Conservation (phyloP, 176 grass and related monocot genomes). For the Pontederia crassipes region DNA sequence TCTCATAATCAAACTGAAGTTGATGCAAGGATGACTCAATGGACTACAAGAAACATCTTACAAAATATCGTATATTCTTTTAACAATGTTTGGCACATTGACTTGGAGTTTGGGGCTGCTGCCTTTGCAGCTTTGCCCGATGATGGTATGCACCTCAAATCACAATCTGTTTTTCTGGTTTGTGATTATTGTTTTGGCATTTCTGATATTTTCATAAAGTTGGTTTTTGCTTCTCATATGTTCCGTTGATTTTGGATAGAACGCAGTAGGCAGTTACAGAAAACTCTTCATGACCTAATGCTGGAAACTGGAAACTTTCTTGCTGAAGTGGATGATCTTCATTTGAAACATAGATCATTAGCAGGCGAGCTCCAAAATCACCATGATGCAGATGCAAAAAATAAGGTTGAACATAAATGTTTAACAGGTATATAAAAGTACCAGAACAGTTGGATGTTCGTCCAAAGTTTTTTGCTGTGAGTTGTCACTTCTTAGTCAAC, state of each 20-base stretch:
- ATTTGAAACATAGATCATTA: conserved; percentile 62
- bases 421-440: conserved; percentile 67
- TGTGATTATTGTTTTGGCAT: background rate
- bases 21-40: conserved; percentile 16
- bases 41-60: conserved; percentile 31
- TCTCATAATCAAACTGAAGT: conserved; percentile 35
- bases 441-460: conserved; percentile 12
- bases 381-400: conserved; percentile 34
- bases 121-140: conserved; percentile 33
- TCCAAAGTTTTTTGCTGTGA: background rate
- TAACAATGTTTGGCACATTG: conserved; percentile 35
- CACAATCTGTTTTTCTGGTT: conserved; percentile 17
- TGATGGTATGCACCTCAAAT: conserved; percentile 31
- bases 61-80: conserved; percentile 31
- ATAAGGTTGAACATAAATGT: conserved; percentile 57
- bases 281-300: conserved; percentile 24
- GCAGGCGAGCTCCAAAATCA: conserved; percentile 40
- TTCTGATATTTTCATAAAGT: background rate
- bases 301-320: conserved; percentile 44
- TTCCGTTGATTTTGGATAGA: conserved; percentile 30
- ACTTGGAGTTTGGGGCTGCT: conserved; percentile 27
- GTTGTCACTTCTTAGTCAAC: background rate
- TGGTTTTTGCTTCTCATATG: conserved; percentile 6
- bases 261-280: conserved; percentile 20
- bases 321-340: conserved; percentile 41